phyloP scores from a whole-genome alignment of 83 land plant species.

The Diphasiastrum complanatum region DNA sequence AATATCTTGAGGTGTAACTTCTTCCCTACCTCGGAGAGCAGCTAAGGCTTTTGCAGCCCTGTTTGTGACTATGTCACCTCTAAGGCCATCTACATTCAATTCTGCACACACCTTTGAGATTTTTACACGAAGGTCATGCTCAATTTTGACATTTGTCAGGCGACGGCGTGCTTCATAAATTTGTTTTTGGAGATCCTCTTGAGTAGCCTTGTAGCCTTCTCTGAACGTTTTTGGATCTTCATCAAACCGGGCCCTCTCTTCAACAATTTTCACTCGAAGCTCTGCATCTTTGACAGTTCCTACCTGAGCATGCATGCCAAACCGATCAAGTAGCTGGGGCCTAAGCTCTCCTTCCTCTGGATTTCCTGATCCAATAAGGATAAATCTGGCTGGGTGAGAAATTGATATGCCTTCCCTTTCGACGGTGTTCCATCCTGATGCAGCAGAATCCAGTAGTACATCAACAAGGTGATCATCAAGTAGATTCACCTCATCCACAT shows the following conservation, averaged over 20 bases:
- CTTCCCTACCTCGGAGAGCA: constrained; percentile 70
- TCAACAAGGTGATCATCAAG: constrained; percentile 97
- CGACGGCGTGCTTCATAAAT: constrained; percentile 58
- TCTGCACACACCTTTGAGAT: constrained; percentile 94
- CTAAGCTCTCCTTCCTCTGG: constrained; percentile 98
- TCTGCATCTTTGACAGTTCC: constrained; percentile 97
- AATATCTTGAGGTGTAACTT: constrained; percentile 77
- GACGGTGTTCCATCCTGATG: constrained; percentile 99
- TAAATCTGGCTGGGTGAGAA: constrained; percentile 95
- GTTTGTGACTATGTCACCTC: constrained; percentile 95
- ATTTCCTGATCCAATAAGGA: constrained; percentile 93
- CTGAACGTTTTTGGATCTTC: constrained; percentile 74
- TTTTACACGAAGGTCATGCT: constrained; percentile 76
- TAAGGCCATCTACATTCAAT: constrained; percentile 90
- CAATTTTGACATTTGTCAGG: constrained; percentile 58
- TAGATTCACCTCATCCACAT: constrained; percentile 96
- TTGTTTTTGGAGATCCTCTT: constrained; percentile 72
- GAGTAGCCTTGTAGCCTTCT: constrained; percentile 52
- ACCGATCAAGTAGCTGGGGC: constrained; percentile 93
- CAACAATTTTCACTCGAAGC: constrained; percentile 93
- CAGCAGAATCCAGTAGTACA: constrained; percentile 94
- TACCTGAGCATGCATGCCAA: constrained; percentile 99
- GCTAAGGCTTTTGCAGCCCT: constrained; percentile 93
- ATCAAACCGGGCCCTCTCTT: constrained; percentile 90
- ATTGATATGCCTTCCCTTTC: constrained; percentile 99